A percentile compares a stretch with the other conserved stretches of the same genome.
Conservation (phyloP, 371 early-diverging fungal genomes). For the Umbelopsis sp. region DNA sequence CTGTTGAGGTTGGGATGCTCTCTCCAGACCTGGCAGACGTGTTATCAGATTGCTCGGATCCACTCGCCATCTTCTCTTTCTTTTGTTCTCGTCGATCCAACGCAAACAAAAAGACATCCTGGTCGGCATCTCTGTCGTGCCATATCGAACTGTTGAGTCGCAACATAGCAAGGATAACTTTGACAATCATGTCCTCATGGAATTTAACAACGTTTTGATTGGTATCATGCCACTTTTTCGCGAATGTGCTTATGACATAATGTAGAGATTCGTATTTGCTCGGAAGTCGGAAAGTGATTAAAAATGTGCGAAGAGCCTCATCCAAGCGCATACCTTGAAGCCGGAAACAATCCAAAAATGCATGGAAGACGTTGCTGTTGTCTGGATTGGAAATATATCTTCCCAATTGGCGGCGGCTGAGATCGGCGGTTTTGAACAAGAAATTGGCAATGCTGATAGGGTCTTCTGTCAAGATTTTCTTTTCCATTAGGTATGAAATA, state of each 20-base stretch:
- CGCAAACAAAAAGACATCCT: constrained; percentile 55
- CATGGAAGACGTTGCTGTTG: constrained; percentile 67
- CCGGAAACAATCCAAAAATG: constrained; percentile 78
- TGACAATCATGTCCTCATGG: constrained; percentile 67
- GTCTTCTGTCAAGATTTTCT: constrained; percentile 67
- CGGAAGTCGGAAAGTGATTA: constrained; percentile 77
- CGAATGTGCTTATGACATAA: constrained; percentile 77
- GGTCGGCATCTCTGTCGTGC: constrained; percentile 62
- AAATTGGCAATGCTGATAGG: constrained; percentile 82
- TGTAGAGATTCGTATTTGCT: constrained; percentile 77
- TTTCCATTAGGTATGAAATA: constrained; percentile 72
- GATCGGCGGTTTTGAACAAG: constrained; percentile 79
- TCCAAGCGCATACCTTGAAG: constrained; percentile 75
- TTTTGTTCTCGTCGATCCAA: constrained; percentile 44
- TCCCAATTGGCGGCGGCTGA: constrained; percentile 80
- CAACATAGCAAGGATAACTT: constrained; percentile 84
- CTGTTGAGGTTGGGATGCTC: constrained; percentile 36
- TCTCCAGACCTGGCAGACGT: constrained; percentile 23
- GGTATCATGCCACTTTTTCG: constrained; percentile 76
- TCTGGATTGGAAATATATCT: constrained; percentile 49
- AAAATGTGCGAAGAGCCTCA: constrained; percentile 78
- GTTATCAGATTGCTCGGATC: constrained; percentile 17
- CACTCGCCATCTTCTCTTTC: constrained; percentile 20
- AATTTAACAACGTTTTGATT: constrained; percentile 62
- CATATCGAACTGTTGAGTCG: constrained; percentile 88